Evolutionary conservation across 305 asterid species (phyloP).

Genomic region (Fraxinus greggii): DNA sequence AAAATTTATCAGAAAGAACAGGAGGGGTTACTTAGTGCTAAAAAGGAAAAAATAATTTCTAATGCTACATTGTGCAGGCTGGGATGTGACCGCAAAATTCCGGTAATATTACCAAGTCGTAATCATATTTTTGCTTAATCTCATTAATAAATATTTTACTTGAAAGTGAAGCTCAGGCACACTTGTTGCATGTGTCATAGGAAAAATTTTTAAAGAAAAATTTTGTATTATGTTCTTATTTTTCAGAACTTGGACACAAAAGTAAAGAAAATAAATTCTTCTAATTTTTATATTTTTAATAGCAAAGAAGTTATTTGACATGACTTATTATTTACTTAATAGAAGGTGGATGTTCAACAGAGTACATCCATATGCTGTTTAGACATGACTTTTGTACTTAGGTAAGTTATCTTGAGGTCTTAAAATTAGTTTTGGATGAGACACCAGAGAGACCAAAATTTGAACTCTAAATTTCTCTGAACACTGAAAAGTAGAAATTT

Average conservation of each 20-base stretch:
- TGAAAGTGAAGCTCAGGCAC: not conserved
- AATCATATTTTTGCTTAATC: conserved; percentile 5
- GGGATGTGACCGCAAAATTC: conserved; percentile 63
- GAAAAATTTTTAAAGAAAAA: not conserved
- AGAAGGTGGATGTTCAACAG: not conserved
- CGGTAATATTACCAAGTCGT: conserved; percentile 41
- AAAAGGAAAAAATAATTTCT: conserved; percentile 47
- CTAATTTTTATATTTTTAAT: not conserved
- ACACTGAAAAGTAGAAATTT: not conserved
- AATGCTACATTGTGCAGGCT: conserved; percentile 72
- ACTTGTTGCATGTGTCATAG: not conserved
- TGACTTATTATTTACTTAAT: not conserved
- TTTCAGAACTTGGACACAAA: not conserved
- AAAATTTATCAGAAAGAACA: conserved; percentile 51
- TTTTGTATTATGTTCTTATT: not conserved
- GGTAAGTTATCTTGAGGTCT: not conserved
- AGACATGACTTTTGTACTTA: not conserved
- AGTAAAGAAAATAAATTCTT: not conserved
- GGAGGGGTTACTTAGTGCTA: conserved; percentile 65
- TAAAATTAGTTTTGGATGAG: not conserved
- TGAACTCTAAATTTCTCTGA: not conserved
- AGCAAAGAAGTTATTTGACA: not conserved
- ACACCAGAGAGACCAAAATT: not conserved
- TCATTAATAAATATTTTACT: not conserved
- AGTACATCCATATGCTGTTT: not conserved